Evolutionary conservation across 176 grass and related monocot genomes (phyloP).

Genomic region (Coix lacrymajobi): DNA sequence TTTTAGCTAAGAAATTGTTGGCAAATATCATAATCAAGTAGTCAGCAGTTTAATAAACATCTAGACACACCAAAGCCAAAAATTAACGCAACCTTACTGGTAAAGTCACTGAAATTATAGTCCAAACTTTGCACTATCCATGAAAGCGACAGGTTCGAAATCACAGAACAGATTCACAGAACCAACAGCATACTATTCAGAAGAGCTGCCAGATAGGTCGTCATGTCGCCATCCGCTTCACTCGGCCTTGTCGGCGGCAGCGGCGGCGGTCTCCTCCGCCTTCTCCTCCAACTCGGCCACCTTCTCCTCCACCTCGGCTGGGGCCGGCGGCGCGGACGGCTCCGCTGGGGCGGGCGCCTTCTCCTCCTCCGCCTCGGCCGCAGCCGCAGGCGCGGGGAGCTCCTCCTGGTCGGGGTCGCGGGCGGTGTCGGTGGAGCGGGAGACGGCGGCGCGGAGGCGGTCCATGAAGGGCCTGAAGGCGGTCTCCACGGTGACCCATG

Average conservation of each 20-base stretch:
- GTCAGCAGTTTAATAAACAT: not conserved
- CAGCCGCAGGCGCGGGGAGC: not conserved
- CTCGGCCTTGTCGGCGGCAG: slow-evolving; percentile 24
- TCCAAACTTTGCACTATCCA: slow-evolving; percentile 36
- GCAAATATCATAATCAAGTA: slow-evolving; percentile 8
- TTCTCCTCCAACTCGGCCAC: slow-evolving; percentile 21
- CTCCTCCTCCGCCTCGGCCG: slow-evolving; percentile 12
- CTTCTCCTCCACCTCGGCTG: slow-evolving; percentile 9
- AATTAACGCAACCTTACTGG: not conserved
- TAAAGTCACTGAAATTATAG: slow-evolving; percentile 1
- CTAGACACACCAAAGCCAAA: not conserved
- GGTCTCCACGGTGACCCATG: slow-evolving; percentile 77
- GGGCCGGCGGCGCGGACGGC: slow-evolving; percentile 31
- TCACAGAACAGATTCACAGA: slow-evolving; percentile 21
- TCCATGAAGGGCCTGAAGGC: slow-evolving; percentile 84
- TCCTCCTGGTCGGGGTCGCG: slow-evolving; percentile 48
- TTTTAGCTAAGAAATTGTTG: not conserved
- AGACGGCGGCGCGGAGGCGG: slow-evolving; percentile 62
- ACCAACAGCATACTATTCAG: slow-evolving; percentile 24
- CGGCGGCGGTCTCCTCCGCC: not conserved
- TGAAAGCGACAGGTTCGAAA: slow-evolving; percentile 8
- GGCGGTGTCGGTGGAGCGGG: slow-evolving; percentile 43
- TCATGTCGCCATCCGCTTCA: slow-evolving; percentile 10
- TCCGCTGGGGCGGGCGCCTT: slow-evolving; percentile 1
- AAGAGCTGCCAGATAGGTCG: not conserved